A percentile compares a stretch with the other conserved stretches of the same genome.
Evolutionary conservation across 192 early-diverging fungal species (phyloP).

Genomic region (Mortierella hygrophila): DNA sequence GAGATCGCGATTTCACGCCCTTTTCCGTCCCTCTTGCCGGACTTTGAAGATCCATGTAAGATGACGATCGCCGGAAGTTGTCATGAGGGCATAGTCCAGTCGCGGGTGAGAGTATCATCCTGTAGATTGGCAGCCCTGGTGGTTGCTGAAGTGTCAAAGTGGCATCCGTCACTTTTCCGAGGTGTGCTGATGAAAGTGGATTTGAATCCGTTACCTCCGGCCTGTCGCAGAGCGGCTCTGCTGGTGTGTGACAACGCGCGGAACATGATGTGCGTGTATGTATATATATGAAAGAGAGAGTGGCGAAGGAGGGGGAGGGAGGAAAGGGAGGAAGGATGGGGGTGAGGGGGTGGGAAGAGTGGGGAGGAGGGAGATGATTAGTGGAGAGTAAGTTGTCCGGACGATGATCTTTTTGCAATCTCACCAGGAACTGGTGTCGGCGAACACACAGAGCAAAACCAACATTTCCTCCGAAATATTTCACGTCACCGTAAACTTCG

Average conservation of each 20-base stretch:
- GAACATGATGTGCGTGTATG: conserved; percentile 31
- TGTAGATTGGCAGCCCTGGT: background rate
- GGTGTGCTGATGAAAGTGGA: background rate
- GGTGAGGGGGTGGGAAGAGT: conserved; percentile 2
- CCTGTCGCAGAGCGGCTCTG: conserved; percentile 34
- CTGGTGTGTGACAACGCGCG: conserved; percentile 50
- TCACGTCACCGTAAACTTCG: background rate
- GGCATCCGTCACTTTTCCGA: background rate
- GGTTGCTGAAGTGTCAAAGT: background rate
- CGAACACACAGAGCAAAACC: background rate
- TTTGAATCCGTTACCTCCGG: conserved; percentile 32
- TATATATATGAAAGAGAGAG: conserved; percentile 8
- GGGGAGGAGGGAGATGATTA: conserved; percentile 1
- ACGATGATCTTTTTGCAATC: conserved; percentile 20
- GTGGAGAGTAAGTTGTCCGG: background rate
- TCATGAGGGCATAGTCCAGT: background rate
- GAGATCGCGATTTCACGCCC: conserved; percentile 1
- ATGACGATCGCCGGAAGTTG: background rate
- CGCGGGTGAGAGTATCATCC: background rate
- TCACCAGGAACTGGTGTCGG: conserved; percentile 2
- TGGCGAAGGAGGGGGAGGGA: background rate
- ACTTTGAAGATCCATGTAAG: conserved; percentile 4
- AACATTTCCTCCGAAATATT: background rate
- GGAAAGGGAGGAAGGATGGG: background rate
- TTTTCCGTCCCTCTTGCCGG: background rate